A percentile compares a stretch with the other conserved stretches of the same genome.
phyloP scores from a whole-genome alignment of 1,284 basidiomycete species.

The Boletellus deceptivus region DNA sequence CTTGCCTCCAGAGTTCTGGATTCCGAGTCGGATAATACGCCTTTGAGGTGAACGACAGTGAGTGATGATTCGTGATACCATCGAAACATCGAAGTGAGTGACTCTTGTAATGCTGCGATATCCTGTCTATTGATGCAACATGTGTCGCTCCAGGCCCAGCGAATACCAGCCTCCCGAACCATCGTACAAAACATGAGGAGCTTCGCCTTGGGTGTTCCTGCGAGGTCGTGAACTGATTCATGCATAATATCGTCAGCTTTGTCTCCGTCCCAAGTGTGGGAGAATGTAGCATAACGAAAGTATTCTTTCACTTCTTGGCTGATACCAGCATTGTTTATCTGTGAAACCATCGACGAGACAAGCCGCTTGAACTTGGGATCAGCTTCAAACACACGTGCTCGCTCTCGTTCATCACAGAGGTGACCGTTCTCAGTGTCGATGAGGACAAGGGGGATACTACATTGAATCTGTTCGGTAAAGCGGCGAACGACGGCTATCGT shows the following conservation, averaged over 20 bases:
- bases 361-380: slow-evolving; percentile 18
- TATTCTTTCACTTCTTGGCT: slow-evolving; percentile 8
- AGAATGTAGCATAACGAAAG: slow-evolving; percentile 25
- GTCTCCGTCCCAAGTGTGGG: slow-evolving; percentile 21
- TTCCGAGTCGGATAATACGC: slow-evolving; percentile 11
- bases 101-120: slow-evolving; percentile 15
- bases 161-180: slow-evolving; percentile 17
- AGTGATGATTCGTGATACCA: slow-evolving; percentile 25
- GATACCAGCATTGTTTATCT: slow-evolving; percentile 5
- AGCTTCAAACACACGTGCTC: slow-evolving; percentile 7
- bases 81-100: slow-evolving; percentile 27
- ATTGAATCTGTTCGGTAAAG: slow-evolving; percentile 6
- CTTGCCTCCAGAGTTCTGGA: slow-evolving; percentile 6
- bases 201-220: slow-evolving; percentile 12
- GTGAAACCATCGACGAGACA: slow-evolving; percentile 12
- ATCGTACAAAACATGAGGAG: slow-evolving; percentile 19
- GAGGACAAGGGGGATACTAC: slow-evolving; percentile 11
- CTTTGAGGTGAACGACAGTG: slow-evolving; percentile 22
- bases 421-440: slow-evolving; percentile 15
- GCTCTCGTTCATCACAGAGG: slow-evolving; percentile 16
- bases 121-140: slow-evolving; percentile 26
- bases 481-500: slow-evolving; percentile 3
- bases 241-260: slow-evolving; percentile 17
- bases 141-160: slow-evolving; percentile 28
- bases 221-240: slow-evolving; percentile 11